A percentile compares a stretch with the other conserved stretches of the same genome.
These are phyloP conservation scores for Ophiosphaerella herpotricha DNA, from an alignment of 2,329 filamentous ascomycete species.

Conservation along the genomic window DNA sequence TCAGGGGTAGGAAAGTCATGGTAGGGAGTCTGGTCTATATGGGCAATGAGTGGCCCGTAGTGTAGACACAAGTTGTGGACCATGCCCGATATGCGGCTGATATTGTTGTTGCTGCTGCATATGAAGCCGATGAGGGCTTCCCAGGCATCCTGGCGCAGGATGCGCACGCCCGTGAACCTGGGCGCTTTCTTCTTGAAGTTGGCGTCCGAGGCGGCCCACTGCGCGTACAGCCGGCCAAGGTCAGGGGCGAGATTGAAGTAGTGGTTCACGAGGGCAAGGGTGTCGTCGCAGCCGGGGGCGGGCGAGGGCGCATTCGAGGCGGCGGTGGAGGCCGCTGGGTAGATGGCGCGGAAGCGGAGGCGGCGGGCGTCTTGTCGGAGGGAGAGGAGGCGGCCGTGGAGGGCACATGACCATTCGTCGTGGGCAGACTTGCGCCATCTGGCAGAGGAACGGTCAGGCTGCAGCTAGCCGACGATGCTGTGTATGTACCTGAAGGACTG, in stretches of 20 bases:
- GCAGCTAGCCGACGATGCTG: not conserved
- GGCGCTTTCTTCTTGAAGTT: constrained; percentile 90
- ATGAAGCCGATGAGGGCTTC: constrained; percentile 93
- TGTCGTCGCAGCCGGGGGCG: constrained; percentile 65
- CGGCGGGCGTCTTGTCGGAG: constrained; percentile 79
- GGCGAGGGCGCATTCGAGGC: constrained; percentile 40
- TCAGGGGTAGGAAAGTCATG: constrained; percentile 85
- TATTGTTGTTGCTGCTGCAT: constrained; percentile 99
- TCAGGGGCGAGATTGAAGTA: constrained; percentile 89
- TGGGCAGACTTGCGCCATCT: constrained; percentile 83
- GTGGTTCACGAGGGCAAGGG: constrained; percentile 72
- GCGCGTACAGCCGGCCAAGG: constrained; percentile 73
- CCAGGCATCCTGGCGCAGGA: constrained; percentile 94
- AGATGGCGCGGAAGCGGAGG: constrained; percentile 79
- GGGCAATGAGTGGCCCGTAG: constrained; percentile 78
- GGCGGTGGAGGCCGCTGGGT: constrained; percentile 39
- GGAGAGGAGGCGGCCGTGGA: constrained; percentile 83
- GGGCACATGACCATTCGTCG: constrained; percentile 86
- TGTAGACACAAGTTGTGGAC: constrained; percentile 86
- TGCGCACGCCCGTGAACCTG: constrained; percentile 87
- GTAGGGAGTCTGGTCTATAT: constrained; percentile 71
- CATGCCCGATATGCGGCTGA: constrained; percentile 93
- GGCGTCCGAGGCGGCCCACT: constrained; percentile 83
- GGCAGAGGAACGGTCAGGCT: constrained; percentile 57
- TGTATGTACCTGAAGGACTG: constrained; percentile 76